Conservation (phyloP, 768 basidiomycete species). For the Coprinopsis cinerea region DNA sequence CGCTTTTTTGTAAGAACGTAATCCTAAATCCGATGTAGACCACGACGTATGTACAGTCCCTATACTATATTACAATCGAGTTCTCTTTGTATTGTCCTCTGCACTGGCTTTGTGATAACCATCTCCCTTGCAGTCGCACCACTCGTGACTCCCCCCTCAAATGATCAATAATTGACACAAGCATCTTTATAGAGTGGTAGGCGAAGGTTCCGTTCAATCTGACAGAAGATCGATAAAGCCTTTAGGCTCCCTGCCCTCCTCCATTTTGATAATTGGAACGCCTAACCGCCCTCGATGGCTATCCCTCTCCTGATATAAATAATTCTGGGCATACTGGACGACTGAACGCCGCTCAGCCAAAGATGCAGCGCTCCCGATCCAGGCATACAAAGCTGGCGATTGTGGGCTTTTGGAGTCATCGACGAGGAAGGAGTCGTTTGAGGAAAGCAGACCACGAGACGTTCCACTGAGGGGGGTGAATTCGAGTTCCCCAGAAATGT, state of each 20-base stretch:
- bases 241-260: conserved; percentile 43
- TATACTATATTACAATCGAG: no score
- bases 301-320: conserved; percentile 35
- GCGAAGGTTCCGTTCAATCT: no score
- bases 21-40: no score
- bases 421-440: conserved; percentile 47
- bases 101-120: no score
- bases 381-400: conserved; percentile 46
- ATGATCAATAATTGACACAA: no score
- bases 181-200: no score
- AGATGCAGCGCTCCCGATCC: conserved; percentile 49
- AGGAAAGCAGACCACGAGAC: conserved; percentile 31
- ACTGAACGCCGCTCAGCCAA: conserved; percentile 44
- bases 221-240: not conserved
- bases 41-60: no score
- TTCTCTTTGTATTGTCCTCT: no score
- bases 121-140: no score
- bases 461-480: conserved; percentile 30
- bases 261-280: conserved; percentile 45
- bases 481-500: conserved; percentile 33
- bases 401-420: conserved; percentile 32
- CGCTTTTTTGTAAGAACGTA: no score
- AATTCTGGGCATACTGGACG: conserved; percentile 50
- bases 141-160: no score
- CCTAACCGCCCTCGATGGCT: conserved; percentile 20